A percentile compares a stretch with the other conserved stretches of the same genome.
Evolutionary conservation across 23 red algal genomes (phyloP).

Genomic region (Gracilaria caudata): DNA sequence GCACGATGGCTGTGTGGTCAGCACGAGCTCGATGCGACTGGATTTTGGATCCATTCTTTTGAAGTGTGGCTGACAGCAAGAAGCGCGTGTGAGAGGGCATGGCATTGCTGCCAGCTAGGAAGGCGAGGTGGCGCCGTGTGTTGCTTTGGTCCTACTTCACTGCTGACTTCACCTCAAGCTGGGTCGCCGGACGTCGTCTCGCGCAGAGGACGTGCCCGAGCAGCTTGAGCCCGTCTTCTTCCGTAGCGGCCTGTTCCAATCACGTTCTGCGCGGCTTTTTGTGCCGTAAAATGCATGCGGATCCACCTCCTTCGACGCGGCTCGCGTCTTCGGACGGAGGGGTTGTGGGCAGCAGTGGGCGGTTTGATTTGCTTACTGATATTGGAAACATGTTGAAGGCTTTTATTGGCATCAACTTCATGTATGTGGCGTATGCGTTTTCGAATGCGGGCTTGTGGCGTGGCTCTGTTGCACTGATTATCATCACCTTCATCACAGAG

Average conservation of each 20-base stretch:
- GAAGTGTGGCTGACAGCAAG: neutral
- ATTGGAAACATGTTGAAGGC: constrained; percentile 95
- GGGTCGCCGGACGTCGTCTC: neutral
- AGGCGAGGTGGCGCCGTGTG: too few species aligned
- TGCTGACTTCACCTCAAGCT: too few species aligned
- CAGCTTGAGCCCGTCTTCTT: neutral
- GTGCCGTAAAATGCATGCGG: neutral
- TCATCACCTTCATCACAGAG: constrained; percentile 76
- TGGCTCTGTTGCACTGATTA: constrained; percentile 72
- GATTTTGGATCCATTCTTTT: constrained; percentile 4
- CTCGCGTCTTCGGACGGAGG: neutral
- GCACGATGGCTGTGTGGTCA: neutral
- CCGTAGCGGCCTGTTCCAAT: neutral
- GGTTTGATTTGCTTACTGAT: constrained; percentile 59
- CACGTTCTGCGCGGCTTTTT: neutral
- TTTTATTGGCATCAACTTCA: constrained; percentile 95
- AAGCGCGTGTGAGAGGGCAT: neutral
- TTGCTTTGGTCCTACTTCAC: too few species aligned
- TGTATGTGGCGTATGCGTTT: constrained; percentile 95
- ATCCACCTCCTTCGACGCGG: neutral
- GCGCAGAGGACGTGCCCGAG: neutral
- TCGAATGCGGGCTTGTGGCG: constrained; percentile 90
- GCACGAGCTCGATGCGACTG: neutral
- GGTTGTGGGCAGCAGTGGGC: neutral
- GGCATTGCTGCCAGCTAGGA: neutral